Evolutionary conservation across 352 stramenopile genomes (phyloP).

Genomic region (Phytophthora litchii): DNA sequence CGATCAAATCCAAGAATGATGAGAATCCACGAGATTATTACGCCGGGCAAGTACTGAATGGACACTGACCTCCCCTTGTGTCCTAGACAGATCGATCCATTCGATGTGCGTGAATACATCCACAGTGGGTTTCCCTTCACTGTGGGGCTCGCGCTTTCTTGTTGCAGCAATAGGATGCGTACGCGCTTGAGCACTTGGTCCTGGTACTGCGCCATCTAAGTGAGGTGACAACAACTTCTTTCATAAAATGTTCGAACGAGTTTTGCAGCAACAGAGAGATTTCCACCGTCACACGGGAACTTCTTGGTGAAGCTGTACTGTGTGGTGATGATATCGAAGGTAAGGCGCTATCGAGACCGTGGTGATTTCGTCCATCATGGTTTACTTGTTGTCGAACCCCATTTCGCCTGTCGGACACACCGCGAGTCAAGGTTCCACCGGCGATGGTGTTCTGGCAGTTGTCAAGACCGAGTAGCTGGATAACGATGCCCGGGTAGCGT

Average conservation of each 20-base stretch:
- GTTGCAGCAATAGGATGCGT: too few relatives aligned
- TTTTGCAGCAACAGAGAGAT: slow-evolving; percentile 90
- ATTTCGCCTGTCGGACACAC: slow-evolving; percentile 77
- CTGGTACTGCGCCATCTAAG: too few relatives aligned
- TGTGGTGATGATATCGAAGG: slow-evolving; percentile 69
- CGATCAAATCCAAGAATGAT: slow-evolving; percentile 16
- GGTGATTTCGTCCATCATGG: slow-evolving; percentile 86
- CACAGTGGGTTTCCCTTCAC: too few relatives aligned
- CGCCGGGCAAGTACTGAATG: too few relatives aligned
- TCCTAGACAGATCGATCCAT: too few relatives aligned
- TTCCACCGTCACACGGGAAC: slow-evolving; percentile 59
- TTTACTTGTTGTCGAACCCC: slow-evolving; percentile 82
- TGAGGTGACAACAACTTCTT: too few relatives aligned
- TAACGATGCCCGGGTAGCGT: slow-evolving; percentile 47
- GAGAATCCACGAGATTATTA: slow-evolving; percentile 3
- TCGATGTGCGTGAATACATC: too few relatives aligned
- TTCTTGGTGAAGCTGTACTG: slow-evolving; percentile 52
- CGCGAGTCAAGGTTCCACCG: slow-evolving; percentile 62
- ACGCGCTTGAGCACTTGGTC: too few relatives aligned
- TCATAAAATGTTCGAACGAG: too few relatives aligned
- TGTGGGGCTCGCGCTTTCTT: too few relatives aligned
- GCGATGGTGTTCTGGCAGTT: slow-evolving; percentile 72
- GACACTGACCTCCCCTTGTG: too few relatives aligned
- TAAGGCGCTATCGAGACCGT: slow-evolving; percentile 68
- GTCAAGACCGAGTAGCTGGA: slow-evolving; percentile 54